phyloP scores from a whole-genome alignment of 2,329 filamentous ascomycete species.

The Plectosphaerella cucumerina region DNA sequence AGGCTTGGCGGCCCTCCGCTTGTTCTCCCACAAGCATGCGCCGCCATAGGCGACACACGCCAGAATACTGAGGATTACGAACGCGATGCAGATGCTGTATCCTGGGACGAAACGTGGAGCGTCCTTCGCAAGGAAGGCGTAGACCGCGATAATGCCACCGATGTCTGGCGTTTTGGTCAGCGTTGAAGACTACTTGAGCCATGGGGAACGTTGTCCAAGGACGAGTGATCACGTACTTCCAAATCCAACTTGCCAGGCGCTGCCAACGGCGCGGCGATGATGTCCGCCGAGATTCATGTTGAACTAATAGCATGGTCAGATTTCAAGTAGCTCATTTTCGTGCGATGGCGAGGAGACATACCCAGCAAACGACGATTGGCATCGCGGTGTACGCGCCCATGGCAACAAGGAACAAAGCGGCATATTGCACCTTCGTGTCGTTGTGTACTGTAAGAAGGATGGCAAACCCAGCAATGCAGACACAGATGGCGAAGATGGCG shows the following conservation, averaged over 20 bases:
- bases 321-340: too few species aligned
- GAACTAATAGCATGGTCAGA: slow-evolving; percentile 62
- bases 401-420: slow-evolving; percentile 75
- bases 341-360: too few species aligned
- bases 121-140: slow-evolving; percentile 62
- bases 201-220: not conserved
- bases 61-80: slow-evolving; percentile 63
- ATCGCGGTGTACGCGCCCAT: slow-evolving; percentile 82
- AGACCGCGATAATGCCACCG: slow-evolving; percentile 74
- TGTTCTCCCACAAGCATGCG: slow-evolving; percentile 57
- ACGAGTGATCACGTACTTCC: slow-evolving; percentile 53
- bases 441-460: slow-evolving; percentile 71
- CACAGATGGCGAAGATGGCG: slow-evolving; percentile 60
- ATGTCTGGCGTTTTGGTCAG: slow-evolving; percentile 38
- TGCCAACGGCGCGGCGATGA: slow-evolving; percentile 64
- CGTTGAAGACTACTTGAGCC: too few species aligned
- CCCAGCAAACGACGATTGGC: slow-evolving; percentile 79
- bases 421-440: slow-evolving; percentile 66
- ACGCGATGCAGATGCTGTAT: slow-evolving; percentile 73
- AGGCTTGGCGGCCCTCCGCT: slow-evolving; percentile 47
- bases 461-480: slow-evolving; percentile 70
- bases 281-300: slow-evolving; percentile 76
- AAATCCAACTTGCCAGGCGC: slow-evolving; percentile 74
- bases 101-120: slow-evolving; percentile 66
- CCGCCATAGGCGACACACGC: slow-evolving; percentile 57